Evolutionary conservation across 164 flowering plant species (phyloP).

Genomic region (Stephania yunnanensis): DNA sequence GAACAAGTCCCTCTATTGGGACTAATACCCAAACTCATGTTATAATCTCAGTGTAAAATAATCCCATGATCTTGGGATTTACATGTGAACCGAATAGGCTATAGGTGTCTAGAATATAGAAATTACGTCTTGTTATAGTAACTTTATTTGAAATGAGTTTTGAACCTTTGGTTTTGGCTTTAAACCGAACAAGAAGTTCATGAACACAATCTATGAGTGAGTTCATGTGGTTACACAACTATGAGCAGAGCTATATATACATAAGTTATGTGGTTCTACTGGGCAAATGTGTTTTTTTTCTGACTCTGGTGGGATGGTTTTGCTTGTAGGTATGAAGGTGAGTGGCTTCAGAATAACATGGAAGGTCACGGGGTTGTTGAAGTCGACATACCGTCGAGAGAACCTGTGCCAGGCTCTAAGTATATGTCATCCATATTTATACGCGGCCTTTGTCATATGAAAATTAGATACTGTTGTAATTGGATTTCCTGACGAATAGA

Average conservation of each 20-base stretch:
- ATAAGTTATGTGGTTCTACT: neutral
- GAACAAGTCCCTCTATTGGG: too few relatives aligned
- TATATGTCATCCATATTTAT: conserved; percentile 27
- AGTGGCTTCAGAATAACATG: conserved; percentile 85
- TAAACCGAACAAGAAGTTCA: neutral
- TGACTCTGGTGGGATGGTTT: conserved; percentile 6
- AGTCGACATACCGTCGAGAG: conserved; percentile 73
- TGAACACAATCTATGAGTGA: neutral
- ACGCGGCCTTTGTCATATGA: neutral
- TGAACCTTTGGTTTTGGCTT: neutral
- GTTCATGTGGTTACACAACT: neutral
- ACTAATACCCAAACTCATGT: too few relatives aligned
- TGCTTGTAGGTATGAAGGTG: conserved; percentile 85
- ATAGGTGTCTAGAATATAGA: neutral
- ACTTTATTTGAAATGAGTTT: neutral
- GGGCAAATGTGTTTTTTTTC: neutral
- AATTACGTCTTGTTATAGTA: neutral
- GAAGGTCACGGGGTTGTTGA: conserved; percentile 97
- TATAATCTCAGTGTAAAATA: too few relatives aligned
- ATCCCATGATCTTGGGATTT: too few relatives aligned
- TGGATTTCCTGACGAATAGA: neutral
- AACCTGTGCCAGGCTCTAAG: conserved; percentile 94
- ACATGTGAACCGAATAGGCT: too few relatives aligned
- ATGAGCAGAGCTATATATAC: neutral
- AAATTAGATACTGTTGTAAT: neutral